A percentile compares a stretch with the other conserved stretches of the same genome.
Conservation (phyloP, 345 rosid genomes). For the Linum usitatissimum region DNA sequence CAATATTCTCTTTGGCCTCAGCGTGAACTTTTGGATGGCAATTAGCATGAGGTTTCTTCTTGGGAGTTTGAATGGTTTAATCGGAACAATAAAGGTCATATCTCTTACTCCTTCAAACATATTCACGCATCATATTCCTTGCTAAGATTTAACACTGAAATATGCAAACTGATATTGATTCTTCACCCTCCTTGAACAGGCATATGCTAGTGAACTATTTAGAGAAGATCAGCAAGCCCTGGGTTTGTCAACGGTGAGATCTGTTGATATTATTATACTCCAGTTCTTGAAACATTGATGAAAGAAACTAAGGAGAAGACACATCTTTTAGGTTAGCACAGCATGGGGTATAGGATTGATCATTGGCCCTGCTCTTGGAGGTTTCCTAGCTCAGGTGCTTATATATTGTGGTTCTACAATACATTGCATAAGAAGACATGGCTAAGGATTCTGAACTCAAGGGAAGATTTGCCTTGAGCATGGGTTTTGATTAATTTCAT, state of each 20-base stretch:
- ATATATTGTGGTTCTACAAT: no score
- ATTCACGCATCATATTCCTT: neutral
- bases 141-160: neutral
- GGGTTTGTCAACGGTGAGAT: conserved; percentile 75
- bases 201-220: conserved; percentile 67
- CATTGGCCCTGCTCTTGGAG: conserved; percentile 95
- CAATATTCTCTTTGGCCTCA: conserved; percentile 85
- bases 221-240: conserved; percentile 68
- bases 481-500: neutral
- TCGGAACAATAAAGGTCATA: conserved; percentile 80
- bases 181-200: conserved; percentile 31
- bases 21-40: conserved; percentile 93
- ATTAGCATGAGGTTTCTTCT: conserved; percentile 65
- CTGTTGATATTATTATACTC: neutral
- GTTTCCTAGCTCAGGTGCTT: conserved; percentile 80
- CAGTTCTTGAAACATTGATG: neutral
- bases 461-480: neutral
- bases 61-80: conserved; percentile 80
- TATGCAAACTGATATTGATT: neutral
- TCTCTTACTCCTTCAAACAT: neutral
- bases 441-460: neutral
- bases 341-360: conserved; percentile 96
- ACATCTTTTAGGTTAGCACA: conserved; percentile 58
- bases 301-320: neutral
- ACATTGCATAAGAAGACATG: no score